Conservation (phyloP, 495 filamentous ascomycete genomes). For the Parmelia sp. region DNA sequence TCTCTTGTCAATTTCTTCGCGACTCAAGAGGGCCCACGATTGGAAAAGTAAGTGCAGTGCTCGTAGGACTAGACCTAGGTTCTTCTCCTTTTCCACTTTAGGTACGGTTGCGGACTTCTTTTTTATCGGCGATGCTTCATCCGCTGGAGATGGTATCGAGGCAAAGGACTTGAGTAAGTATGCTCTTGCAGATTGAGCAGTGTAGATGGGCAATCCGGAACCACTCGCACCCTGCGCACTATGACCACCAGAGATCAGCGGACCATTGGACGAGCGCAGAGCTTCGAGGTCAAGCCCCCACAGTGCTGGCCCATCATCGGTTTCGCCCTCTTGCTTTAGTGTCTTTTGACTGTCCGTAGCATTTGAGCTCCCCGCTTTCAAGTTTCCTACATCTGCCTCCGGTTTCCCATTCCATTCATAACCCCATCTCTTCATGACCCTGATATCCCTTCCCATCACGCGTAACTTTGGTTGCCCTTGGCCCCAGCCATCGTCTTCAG, state of each 20-base stretch:
- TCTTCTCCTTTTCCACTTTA: slow-evolving; percentile 55
- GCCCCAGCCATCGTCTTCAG: slow-evolving; percentile 67
- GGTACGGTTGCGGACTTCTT: slow-evolving; percentile 33
- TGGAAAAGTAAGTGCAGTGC: slow-evolving; percentile 61
- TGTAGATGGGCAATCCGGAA: slow-evolving; percentile 54
- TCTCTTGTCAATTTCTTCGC: slow-evolving; percentile 60
- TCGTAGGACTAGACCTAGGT: slow-evolving; percentile 57
- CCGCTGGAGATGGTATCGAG: slow-evolving; percentile 11
- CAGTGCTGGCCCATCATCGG: slow-evolving; percentile 49
- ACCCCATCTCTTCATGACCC: slow-evolving; percentile 67
- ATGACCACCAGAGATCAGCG: slow-evolving; percentile 18
- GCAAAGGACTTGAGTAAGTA: slow-evolving; percentile 38
- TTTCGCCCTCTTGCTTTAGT: slow-evolving; percentile 26
- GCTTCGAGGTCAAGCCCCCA: slow-evolving; percentile 78
- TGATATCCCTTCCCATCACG: slow-evolving; percentile 65
- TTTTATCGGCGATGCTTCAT: background rate
- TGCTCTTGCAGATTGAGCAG: slow-evolving; percentile 50
- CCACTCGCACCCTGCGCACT: slow-evolving; percentile 20
- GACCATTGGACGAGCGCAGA: slow-evolving; percentile 37
- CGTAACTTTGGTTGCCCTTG: slow-evolving; percentile 64
- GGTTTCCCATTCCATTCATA: slow-evolving; percentile 57
- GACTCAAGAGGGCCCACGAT: slow-evolving; percentile 58
- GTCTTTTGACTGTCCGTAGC: slow-evolving; percentile 28
- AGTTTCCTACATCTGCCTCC: slow-evolving; percentile 23
- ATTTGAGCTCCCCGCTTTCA: slow-evolving; percentile 16